These are phyloP conservation scores for Sesbania bispinosa DNA, from an alignment of 306 rosid genomes.

Conservation along the genomic window DNA sequence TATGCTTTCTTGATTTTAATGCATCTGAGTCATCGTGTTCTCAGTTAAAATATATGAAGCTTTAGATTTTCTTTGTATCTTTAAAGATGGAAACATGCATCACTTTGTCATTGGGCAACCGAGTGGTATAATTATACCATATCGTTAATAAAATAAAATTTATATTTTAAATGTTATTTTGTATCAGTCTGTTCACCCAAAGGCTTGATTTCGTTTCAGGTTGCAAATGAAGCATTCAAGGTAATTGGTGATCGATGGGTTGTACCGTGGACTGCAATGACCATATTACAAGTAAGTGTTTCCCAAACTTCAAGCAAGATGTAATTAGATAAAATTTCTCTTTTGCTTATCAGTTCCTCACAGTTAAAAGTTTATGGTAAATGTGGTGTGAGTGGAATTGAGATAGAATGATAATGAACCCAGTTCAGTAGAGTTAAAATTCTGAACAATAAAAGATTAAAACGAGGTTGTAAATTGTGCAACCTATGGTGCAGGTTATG, in stretches of 20 bases:
- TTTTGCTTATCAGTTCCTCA: neutral
- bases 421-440: neutral
- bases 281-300: slow-evolving; percentile 73
- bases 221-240: slow-evolving; percentile 41
- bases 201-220: slow-evolving; percentile 45
- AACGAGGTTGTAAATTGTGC: slow-evolving; percentile 7
- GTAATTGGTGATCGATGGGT: slow-evolving; percentile 70
- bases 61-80: slow-evolving; percentile 11
- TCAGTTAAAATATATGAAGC: neutral
- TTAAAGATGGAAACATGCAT: neutral
- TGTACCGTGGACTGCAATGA: slow-evolving; percentile 89
- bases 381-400: neutral
- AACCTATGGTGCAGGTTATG: slow-evolving; percentile 73
- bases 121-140: slow-evolving; percentile 1
- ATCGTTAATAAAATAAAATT: neutral
- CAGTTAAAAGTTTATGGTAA: slow-evolving; percentile 7
- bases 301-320: slow-evolving; percentile 16
- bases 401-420: neutral
- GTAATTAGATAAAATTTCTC: neutral
- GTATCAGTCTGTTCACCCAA: slow-evolving; percentile 3
- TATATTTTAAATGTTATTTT: slow-evolving; percentile 3
- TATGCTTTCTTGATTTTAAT: neutral
- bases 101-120: neutral
- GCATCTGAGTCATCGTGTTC: slow-evolving; percentile 10
- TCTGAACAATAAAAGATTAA: neutral